phyloP scores from a whole-genome alignment of 1,284 basidiomycete genomes.

The Testicularia cyperi region DNA sequence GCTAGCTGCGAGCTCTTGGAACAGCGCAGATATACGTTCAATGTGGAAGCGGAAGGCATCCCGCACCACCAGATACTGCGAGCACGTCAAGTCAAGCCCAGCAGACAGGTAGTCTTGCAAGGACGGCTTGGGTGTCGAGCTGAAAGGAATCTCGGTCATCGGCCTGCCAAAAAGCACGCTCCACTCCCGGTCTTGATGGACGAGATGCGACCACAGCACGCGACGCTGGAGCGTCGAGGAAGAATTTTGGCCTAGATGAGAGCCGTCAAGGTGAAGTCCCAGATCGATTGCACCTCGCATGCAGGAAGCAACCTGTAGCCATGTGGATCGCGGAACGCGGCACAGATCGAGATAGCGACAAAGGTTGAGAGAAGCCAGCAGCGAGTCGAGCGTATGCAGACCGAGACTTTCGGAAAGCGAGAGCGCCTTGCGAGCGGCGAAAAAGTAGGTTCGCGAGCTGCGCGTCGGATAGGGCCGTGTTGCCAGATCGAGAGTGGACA shows the following conservation, averaged over 20 bases:
- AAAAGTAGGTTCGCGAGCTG: constrained; percentile 26
- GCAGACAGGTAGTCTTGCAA: constrained; percentile 17
- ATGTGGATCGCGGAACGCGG: constrained; percentile 25
- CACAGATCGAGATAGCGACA: constrained; percentile 32
- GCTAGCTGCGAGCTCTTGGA: constrained; percentile 30
- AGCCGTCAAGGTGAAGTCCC: constrained; percentile 22
- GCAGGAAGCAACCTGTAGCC: constrained; percentile 30
- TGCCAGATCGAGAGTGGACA: constrained; percentile 23
- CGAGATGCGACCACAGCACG: constrained; percentile 30
- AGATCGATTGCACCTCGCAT: constrained; percentile 35
- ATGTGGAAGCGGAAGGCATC: constrained; percentile 21
- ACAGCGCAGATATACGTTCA: constrained; percentile 25
- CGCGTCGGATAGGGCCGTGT: constrained; percentile 31
- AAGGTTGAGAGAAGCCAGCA: constrained; percentile 25
- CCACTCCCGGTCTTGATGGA: constrained; percentile 35
- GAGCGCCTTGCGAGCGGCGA: constrained; percentile 31
- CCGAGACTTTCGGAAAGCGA: constrained; percentile 27
- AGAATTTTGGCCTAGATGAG: constrained; percentile 22
- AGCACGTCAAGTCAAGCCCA: constrained; percentile 25
- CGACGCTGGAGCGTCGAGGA: constrained; percentile 19
- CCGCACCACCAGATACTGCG: constrained; percentile 30
- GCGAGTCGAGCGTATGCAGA: constrained; percentile 29
- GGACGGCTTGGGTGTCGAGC: constrained; percentile 15
- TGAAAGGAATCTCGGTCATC: constrained; percentile 32
- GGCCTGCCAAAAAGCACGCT: constrained; percentile 30